phyloP scores from a whole-genome alignment of 2,329 filamentous ascomycete genomes.

The Pyrenochaeta sp. region DNA sequence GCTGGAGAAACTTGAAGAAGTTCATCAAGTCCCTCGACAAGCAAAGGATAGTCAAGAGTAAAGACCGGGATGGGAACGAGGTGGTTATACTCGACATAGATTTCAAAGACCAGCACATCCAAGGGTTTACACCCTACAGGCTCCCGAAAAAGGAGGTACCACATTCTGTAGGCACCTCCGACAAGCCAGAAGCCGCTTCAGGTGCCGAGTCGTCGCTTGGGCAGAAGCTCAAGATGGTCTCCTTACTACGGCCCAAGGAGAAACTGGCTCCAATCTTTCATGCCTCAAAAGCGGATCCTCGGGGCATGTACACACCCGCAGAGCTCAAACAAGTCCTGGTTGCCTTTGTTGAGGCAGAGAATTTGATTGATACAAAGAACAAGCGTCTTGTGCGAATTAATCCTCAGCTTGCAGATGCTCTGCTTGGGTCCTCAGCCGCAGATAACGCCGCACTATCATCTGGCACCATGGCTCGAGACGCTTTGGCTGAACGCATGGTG shows the following conservation, averaged over 20 bases:
- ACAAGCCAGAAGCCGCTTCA: slow-evolving; percentile 51
- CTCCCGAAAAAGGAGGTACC: slow-evolving; percentile 64
- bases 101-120: slow-evolving; percentile 63
- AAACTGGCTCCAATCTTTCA: slow-evolving; percentile 65
- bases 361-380: slow-evolving; percentile 64
- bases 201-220: slow-evolving; percentile 53
- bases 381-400: slow-evolving; percentile 68
- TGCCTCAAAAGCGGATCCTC: slow-evolving; percentile 57
- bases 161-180: slow-evolving; percentile 39
- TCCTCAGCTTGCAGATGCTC: slow-evolving; percentile 67
- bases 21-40: slow-evolving; percentile 74
- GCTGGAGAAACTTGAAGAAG: slow-evolving; percentile 74
- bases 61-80: slow-evolving; percentile 70
- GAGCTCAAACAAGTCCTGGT: slow-evolving; percentile 66
- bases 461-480: slow-evolving; percentile 66
- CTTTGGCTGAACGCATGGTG: slow-evolving; percentile 66
- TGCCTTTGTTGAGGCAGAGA: slow-evolving; percentile 65
- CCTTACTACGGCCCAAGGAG: slow-evolving; percentile 63
- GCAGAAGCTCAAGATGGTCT: slow-evolving; percentile 59
- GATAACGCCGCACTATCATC: slow-evolving; percentile 66
- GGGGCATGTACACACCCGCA: slow-evolving; percentile 64
- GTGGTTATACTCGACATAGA: slow-evolving; percentile 70
- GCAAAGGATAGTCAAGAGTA: slow-evolving; percentile 66
- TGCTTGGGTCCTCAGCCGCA: slow-evolving; percentile 62
- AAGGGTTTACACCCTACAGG: slow-evolving; percentile 67